These are phyloP conservation scores for Coemansia sp. DNA, from an alignment of 192 early-diverging fungal species.

Conservation along the genomic window DNA sequence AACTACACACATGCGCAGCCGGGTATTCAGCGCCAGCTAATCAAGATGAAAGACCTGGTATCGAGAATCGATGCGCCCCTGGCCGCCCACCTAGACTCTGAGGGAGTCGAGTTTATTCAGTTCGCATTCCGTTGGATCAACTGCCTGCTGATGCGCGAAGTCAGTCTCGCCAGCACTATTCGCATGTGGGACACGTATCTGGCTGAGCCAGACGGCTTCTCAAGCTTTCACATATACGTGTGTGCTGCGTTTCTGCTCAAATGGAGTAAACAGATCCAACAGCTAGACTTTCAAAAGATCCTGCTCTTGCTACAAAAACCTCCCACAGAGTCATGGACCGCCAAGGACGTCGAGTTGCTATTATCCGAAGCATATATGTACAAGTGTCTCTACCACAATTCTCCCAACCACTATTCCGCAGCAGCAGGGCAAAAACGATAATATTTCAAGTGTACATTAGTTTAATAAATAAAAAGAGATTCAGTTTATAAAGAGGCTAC, in stretches of 20 bases:
- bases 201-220: conserved; percentile 69
- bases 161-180: conserved; percentile 83
- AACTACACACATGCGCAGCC: conserved; percentile 98
- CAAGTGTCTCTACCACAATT: conserved; percentile 93
- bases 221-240: conserved; percentile 97
- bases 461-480: not conserved
- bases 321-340: conserved; percentile 84
- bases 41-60: conserved; percentile 87
- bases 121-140: conserved; percentile 99
- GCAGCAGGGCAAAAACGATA: not conserved
- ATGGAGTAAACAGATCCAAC: conserved; percentile 83
- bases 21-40: conserved; percentile 92
- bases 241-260: conserved; percentile 98
- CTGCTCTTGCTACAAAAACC: conserved; percentile 93
- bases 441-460: not conserved
- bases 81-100: conserved; percentile 77
- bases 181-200: conserved; percentile 99
- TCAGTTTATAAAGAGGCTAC: conserved; percentile 12
- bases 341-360: conserved; percentile 92
- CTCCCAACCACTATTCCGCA: conserved; percentile 72
- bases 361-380: conserved; percentile 97
- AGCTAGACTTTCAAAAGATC: conserved; percentile 92
- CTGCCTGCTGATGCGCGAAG: conserved; percentile 96
- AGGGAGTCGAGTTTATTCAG: conserved; percentile 97
- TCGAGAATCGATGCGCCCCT: conserved; percentile 83